A percentile compares a stretch with the other conserved stretches of the same genome.
Evolutionary conservation across 352 stramenopile genomes (phyloP).

Genomic region (Globisporangium nodosum): DNA sequence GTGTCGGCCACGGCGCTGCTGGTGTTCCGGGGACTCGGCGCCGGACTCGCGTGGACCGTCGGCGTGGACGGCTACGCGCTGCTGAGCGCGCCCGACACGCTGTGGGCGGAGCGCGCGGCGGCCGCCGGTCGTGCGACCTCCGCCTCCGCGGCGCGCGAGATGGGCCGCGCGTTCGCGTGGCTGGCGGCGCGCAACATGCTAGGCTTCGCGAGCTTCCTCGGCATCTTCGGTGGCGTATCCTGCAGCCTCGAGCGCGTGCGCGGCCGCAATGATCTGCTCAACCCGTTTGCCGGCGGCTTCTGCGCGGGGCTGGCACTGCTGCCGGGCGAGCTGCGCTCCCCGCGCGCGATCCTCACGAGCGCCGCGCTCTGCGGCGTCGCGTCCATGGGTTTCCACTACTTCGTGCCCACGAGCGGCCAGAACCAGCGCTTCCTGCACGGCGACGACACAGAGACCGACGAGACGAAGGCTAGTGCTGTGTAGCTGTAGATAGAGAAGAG

Average conservation of each 20-base stretch:
- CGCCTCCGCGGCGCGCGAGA: constrained; percentile 17
- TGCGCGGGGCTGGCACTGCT: constrained; percentile 47
- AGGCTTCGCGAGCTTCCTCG: constrained; percentile 67
- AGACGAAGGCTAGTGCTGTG: not conserved
- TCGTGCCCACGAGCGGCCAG: constrained; percentile 33
- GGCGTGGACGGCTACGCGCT: constrained; percentile 62
- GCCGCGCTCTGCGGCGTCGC: constrained; percentile 44
- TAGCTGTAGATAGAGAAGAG: not conserved
- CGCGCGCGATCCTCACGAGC: constrained; percentile 29
- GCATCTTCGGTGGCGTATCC: constrained; percentile 65
- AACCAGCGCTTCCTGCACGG: constrained; percentile 11
- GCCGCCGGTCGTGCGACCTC: constrained; percentile 15
- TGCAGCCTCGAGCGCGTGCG: constrained; percentile 60
- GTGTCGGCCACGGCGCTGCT: constrained; percentile 58
- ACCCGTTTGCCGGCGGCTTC: constrained; percentile 68
- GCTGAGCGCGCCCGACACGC: constrained; percentile 23
- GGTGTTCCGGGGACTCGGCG: constrained; percentile 51
- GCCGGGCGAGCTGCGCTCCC: constrained; percentile 37
- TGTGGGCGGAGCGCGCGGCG: constrained; percentile 35
- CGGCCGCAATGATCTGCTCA: constrained; percentile 51
- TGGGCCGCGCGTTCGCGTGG: constrained; percentile 19
- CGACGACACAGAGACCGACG: not conserved
- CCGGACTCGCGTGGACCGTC: constrained; percentile 72
- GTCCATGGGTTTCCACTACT: constrained; percentile 57
- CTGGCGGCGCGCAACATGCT: constrained; percentile 53